These are phyloP conservation scores for Hexamita inflata DNA, from an alignment of 208 protist species.

Conservation along the genomic window DNA sequence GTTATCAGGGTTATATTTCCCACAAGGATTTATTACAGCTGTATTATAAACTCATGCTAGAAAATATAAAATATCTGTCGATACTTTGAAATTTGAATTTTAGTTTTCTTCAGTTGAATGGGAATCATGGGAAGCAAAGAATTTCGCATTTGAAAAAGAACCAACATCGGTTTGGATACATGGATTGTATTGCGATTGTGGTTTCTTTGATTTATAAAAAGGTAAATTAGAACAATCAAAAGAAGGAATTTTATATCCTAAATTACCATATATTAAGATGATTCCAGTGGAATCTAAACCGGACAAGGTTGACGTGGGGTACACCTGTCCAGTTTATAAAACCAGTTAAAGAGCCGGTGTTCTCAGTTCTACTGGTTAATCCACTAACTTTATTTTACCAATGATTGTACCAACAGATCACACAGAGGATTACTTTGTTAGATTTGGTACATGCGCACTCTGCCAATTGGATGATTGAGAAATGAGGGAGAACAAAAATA, in stretches of 20 bases:
- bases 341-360: constrained; percentile 74
- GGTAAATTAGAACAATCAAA: constrained; percentile 47
- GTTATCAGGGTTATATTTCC: constrained; percentile 93
- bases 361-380: constrained; percentile 77
- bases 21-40: constrained; percentile 91
- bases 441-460: constrained; percentile 30
- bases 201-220: constrained; percentile 64
- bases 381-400: constrained; percentile 83
- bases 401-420: constrained; percentile 69
- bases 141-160: constrained; percentile 38
- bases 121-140: constrained; percentile 50
- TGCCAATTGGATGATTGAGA: constrained; percentile 32
- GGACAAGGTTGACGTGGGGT: constrained; percentile 53
- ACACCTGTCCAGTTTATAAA: constrained; percentile 85
- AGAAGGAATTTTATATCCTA: constrained; percentile 71
- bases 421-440: constrained; percentile 33
- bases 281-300: neutral
- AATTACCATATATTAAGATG: constrained; percentile 53
- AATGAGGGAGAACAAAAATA: neutral
- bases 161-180: constrained; percentile 71
- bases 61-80: constrained; percentile 70
- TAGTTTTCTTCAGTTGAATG: constrained; percentile 57
- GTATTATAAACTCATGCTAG: constrained; percentile 84
- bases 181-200: constrained; percentile 83
- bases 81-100: constrained; percentile 79